A percentile compares a stretch with the other conserved stretches of the same genome.
Conservation (phyloP, 2,329 filamentous ascomycete species). For the Cercospora zeina region DNA sequence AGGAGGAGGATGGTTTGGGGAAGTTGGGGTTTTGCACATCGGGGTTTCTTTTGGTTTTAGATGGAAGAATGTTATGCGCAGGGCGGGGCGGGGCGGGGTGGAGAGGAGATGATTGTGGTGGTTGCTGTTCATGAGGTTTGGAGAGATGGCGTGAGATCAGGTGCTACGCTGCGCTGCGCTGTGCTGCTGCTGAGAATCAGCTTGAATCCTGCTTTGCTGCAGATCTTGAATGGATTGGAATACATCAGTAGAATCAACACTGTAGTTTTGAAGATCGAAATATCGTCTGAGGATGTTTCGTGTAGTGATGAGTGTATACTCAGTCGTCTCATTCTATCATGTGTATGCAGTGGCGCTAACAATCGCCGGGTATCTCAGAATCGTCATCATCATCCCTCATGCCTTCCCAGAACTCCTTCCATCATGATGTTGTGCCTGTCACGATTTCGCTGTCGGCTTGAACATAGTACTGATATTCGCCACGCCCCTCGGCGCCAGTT, state of each 20-base stretch:
- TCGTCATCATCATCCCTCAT: conserved; percentile 9
- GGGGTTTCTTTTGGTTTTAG: too few species aligned
- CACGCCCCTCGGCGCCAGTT: conserved; percentile 63
- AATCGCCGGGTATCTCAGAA: conserved; percentile 22
- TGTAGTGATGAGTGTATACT: neutral
- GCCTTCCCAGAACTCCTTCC: neutral
- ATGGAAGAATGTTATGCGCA: too few species aligned
- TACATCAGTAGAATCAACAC: too few species aligned
- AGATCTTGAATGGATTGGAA: too few species aligned
- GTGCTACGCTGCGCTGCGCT: too few species aligned
- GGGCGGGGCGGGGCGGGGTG: too few species aligned
- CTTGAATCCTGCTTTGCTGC: neutral
- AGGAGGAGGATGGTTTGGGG: neutral
- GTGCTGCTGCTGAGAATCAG: neutral
- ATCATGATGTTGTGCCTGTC: conserved; percentile 3
- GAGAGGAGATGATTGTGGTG: too few species aligned
- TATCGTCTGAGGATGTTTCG: neutral
- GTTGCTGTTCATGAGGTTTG: too few species aligned
- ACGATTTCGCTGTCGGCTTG: conserved; percentile 22
- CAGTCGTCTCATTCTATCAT: neutral
- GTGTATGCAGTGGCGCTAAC: conserved; percentile 18
- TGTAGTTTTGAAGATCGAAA: neutral
- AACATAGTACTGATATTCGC: conserved; percentile 58
- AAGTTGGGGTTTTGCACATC: neutral
- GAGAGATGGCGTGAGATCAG: too few species aligned